Evolutionary conservation across 2,329 filamentous ascomycete species (phyloP).

Genomic region (Sclerotinia subarctica): DNA sequence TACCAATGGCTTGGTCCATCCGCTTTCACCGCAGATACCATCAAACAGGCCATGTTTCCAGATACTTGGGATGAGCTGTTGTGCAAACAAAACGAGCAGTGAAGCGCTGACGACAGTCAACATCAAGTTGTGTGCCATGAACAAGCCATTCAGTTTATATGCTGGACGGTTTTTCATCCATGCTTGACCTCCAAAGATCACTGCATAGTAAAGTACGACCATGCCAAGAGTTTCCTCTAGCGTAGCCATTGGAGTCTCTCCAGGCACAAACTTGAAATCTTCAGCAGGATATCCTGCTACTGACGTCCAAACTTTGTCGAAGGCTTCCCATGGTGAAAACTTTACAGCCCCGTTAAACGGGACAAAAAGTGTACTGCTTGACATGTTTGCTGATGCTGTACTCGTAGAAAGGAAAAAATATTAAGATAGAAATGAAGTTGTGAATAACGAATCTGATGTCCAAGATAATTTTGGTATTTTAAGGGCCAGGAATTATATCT

Average conservation of each 20-base stretch:
- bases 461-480: background rate
- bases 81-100: slow-evolving; percentile 79
- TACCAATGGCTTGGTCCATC: slow-evolving; percentile 93
- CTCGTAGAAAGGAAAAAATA: background rate
- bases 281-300: slow-evolving; percentile 78
- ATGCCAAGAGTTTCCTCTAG: slow-evolving; percentile 76
- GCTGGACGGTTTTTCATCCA: slow-evolving; percentile 82
- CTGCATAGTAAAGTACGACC: slow-evolving; percentile 82
- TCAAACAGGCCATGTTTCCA: slow-evolving; percentile 80
- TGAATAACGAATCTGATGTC: background rate
- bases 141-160: slow-evolving; percentile 82
- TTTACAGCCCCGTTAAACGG: slow-evolving; percentile 23
- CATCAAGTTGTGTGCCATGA: slow-evolving; percentile 96
- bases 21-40: slow-evolving; percentile 80
- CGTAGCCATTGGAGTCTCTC: slow-evolving; percentile 85
- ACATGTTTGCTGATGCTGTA: slow-evolving; percentile 23
- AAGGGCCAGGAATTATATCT: slow-evolving; percentile 13
- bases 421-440: background rate
- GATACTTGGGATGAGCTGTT: slow-evolving; percentile 84
- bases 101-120: slow-evolving; percentile 79
- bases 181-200: slow-evolving; percentile 91
- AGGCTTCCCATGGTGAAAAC: slow-evolving; percentile 70
- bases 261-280: slow-evolving; percentile 79
- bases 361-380: slow-evolving; percentile 20
- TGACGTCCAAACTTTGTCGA: slow-evolving; percentile 77